A percentile compares a stretch with the other conserved stretches of the same genome.
phyloP scores from a whole-genome alignment of 2,329 filamentous ascomycete genomes.

The Simplicillium sp. region DNA sequence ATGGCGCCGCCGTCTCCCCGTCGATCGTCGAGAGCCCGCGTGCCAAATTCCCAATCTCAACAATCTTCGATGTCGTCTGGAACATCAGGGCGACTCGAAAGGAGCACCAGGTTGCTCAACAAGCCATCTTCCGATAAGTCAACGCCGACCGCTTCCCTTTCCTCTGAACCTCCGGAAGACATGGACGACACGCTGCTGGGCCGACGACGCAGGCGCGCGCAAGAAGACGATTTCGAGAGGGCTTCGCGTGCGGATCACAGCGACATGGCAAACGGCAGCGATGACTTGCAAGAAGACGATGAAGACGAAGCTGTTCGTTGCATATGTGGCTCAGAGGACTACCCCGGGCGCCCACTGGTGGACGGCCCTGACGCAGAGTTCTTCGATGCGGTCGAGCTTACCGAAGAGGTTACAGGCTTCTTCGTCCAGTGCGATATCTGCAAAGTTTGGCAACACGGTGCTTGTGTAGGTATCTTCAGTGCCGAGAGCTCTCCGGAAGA shows the following conservation, averaged over 20 bases:
- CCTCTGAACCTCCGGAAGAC: slow-evolving; percentile 60
- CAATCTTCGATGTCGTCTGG: slow-evolving; percentile 74
- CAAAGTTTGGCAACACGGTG: slow-evolving; percentile 98
- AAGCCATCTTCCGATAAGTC: slow-evolving; percentile 72
- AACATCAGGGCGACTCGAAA: slow-evolving; percentile 66
- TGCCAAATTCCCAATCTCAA: slow-evolving; percentile 65
- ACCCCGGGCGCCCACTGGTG: slow-evolving; percentile 70
- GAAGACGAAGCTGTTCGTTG: slow-evolving; percentile 94
- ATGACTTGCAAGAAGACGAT: slow-evolving; percentile 65
- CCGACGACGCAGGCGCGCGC: slow-evolving; percentile 70
- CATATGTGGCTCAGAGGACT: slow-evolving; percentile 89
- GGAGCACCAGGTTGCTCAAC: slow-evolving; percentile 60
- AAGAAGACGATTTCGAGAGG: slow-evolving; percentile 49
- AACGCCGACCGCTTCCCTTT: slow-evolving; percentile 62
- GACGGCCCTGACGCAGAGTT: slow-evolving; percentile 49
- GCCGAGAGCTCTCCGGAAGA: slow-evolving; percentile 89
- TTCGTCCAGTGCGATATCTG: slow-evolving; percentile 98
- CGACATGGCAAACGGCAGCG: slow-evolving; percentile 52
- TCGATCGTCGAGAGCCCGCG: slow-evolving; percentile 84
- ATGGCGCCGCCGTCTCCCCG: slow-evolving; percentile 63
- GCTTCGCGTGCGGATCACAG: slow-evolving; percentile 28
- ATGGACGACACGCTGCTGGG: slow-evolving; percentile 62
- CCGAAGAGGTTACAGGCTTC: slow-evolving; percentile 83
- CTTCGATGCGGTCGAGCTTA: slow-evolving; percentile 52
- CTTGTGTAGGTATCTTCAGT: slow-evolving; percentile 93